A percentile compares a stretch with the other conserved stretches of the same genome.
These are phyloP conservation scores for Sporothrix humicola DNA, from an alignment of 2,329 filamentous ascomycete genomes.

Conservation along the genomic window DNA sequence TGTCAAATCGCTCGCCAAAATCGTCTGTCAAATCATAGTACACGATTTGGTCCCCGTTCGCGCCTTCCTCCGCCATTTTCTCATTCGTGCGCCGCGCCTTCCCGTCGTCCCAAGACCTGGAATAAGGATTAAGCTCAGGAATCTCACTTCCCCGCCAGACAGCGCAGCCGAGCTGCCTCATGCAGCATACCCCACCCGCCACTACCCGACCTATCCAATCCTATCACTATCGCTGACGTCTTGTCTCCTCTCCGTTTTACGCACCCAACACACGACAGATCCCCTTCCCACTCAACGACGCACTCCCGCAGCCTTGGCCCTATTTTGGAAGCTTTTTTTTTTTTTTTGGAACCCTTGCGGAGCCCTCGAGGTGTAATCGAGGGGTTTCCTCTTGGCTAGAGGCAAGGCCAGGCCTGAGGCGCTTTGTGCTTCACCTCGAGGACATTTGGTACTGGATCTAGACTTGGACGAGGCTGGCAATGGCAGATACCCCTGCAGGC, in stretches of 20 bases:
- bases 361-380: neutral
- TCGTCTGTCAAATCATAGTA: neutral
- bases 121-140: slow-evolving; percentile 14
- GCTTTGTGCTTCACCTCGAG: too few species aligned
- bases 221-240: neutral
- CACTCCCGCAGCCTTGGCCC: slow-evolving; percentile 6
- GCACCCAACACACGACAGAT: neutral
- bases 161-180: neutral
- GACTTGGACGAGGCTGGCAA: neutral
- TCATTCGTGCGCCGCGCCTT: neutral
- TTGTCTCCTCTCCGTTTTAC: neutral
- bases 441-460: too few species aligned
- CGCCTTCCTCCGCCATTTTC: neutral
- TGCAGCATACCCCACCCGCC: too few species aligned
- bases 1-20: neutral
- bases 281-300: neutral
- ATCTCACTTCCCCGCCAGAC: neutral
- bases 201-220: neutral
- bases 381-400: neutral
- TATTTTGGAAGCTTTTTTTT: neutral
- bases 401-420: too few species aligned
- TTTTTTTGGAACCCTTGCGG: neutral
- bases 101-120: neutral
- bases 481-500: slow-evolving; percentile 25
- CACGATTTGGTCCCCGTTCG: neutral